Conservation (phyloP, 2,329 filamentous ascomycete genomes). For the Trichoderma cornu-damae region DNA sequence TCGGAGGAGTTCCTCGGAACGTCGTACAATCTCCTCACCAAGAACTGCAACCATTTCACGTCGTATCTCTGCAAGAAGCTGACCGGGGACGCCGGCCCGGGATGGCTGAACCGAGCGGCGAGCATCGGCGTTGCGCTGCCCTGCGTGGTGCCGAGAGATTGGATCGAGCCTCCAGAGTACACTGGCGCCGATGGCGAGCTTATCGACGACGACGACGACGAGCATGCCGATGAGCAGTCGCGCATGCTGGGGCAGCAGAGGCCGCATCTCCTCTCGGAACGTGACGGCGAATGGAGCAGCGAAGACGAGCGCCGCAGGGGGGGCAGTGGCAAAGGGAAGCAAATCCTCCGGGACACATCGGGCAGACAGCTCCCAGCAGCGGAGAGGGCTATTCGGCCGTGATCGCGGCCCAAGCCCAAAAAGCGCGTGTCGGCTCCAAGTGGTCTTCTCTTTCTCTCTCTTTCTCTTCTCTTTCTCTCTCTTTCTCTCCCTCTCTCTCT, state of each 20-base stretch:
- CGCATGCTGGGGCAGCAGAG: slow-evolving; percentile 50
- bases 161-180: slow-evolving; percentile 73
- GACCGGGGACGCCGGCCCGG: slow-evolving; percentile 63
- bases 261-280: slow-evolving; percentile 30
- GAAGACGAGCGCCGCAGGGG: slow-evolving; percentile 42
- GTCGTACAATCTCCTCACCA: slow-evolving; percentile 73
- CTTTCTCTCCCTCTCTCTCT: too few species aligned
- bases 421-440: too few species aligned
- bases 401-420: too few species aligned
- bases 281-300: slow-evolving; percentile 38
- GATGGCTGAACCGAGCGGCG: slow-evolving; percentile 79
- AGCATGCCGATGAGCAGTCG: slow-evolving; percentile 47
- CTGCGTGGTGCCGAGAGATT: slow-evolving; percentile 76
- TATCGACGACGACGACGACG: slow-evolving; percentile 53
- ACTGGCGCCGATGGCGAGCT: slow-evolving; percentile 67
- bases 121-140: slow-evolving; percentile 74
- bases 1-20: slow-evolving; percentile 70
- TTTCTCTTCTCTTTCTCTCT: too few species aligned
- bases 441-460: too few species aligned
- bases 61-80: slow-evolving; percentile 68
- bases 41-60: slow-evolving; percentile 89
- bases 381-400: slow-evolving; percentile 44
- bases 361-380: slow-evolving; percentile 49
- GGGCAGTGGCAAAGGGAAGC: slow-evolving; percentile 41
- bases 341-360: slow-evolving; percentile 44